Evolutionary conservation across 345 rosid genomes (phyloP), one percentile per base, ranked within the genome.

Genomic region (Moringa oleifera): DNA sequence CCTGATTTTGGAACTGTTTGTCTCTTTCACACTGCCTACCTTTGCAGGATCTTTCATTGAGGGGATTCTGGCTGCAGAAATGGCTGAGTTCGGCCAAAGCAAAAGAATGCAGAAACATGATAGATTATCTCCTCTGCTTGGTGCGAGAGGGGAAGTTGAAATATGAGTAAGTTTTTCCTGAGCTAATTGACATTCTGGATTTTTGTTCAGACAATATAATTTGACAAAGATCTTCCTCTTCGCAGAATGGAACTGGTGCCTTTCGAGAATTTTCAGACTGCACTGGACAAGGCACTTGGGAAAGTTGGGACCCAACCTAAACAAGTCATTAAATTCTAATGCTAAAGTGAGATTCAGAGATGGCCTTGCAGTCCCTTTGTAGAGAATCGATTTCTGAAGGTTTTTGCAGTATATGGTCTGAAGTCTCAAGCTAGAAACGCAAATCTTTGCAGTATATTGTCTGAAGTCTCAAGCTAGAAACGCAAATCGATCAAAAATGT

Each of bases 41-140:
- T 53, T 36, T 68, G 71, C 85, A 89, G 99, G 92, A 88, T 59
- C 79, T 90, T 64, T 83, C 90, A n/a, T 73, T 93, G 81, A 88
- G 70, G 66, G 98, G 98, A 45, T 93, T 93, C 71, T 90, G 98
- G 97, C 64, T 93, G 69, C 96, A 93, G 78, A 90, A 79, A 37
- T 86, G 83, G 94, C 7, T 90, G 72, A 71, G 64, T 70, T 65
- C 84, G 0, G 90, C 75, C 45, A 88, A 82, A 74, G 76, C 85
- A 23, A 73, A 58, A 52, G 94, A 90, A 63, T 80, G 90, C 65
- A 72, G 93, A 74, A 68, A 66, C 23, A 86, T 83, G 97, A 74
- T 88, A 62, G 90, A 93, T 73, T 74, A 86, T 74, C 95, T 93
- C 55, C 82, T 93, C 53, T 59, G 61, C 51, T 77, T 90, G 10